Conservation (phyloP, 2,329 filamentous ascomycete genomes). For the Dothideomycetes sp. region DNA sequence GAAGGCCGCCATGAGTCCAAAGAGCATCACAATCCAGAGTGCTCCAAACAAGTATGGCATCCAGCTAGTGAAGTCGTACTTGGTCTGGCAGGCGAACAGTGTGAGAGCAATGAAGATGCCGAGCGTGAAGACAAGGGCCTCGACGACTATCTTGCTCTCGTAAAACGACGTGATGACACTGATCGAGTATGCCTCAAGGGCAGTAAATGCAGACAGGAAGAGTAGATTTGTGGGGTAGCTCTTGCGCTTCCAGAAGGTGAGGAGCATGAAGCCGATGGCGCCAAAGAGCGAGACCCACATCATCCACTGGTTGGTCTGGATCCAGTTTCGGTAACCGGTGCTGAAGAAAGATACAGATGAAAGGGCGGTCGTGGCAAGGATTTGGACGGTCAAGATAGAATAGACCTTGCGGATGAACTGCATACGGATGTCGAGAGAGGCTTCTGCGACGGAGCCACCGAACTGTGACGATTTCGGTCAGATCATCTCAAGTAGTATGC, state of each 20-base stretch:
- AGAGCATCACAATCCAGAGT: slow-evolving; percentile 82
- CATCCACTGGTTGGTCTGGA: slow-evolving; percentile 71
- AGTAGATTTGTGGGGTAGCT: slow-evolving; percentile 81
- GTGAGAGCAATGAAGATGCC: slow-evolving; percentile 54
- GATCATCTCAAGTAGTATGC: not conserved
- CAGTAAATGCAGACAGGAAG: slow-evolving; percentile 83
- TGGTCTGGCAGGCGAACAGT: slow-evolving; percentile 89
- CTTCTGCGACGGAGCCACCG: slow-evolving; percentile 85
- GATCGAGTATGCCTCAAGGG: slow-evolving; percentile 86
- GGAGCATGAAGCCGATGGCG: slow-evolving; percentile 70
- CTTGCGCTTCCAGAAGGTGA: slow-evolving; percentile 93
- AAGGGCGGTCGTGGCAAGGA: slow-evolving; percentile 71
- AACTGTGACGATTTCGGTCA: slow-evolving; percentile 44
- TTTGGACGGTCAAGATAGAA: slow-evolving; percentile 89
- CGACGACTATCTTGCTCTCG: slow-evolving; percentile 69
- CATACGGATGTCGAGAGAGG: slow-evolving; percentile 78
- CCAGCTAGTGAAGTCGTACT: slow-evolving; percentile 97
- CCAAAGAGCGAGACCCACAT: slow-evolving; percentile 82
- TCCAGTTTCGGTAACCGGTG: slow-evolving; percentile 68
- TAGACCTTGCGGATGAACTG: slow-evolving; percentile 50
- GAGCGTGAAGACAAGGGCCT: slow-evolving; percentile 77
- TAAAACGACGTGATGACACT: slow-evolving; percentile 90
- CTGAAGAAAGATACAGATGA: slow-evolving; percentile 82
- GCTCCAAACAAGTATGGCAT: slow-evolving; percentile 87
- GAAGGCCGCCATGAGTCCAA: slow-evolving; percentile 87